These are phyloP conservation scores for Salix purpurea DNA, from an alignment of 345 rosid species.

Conservation along the genomic window DNA sequence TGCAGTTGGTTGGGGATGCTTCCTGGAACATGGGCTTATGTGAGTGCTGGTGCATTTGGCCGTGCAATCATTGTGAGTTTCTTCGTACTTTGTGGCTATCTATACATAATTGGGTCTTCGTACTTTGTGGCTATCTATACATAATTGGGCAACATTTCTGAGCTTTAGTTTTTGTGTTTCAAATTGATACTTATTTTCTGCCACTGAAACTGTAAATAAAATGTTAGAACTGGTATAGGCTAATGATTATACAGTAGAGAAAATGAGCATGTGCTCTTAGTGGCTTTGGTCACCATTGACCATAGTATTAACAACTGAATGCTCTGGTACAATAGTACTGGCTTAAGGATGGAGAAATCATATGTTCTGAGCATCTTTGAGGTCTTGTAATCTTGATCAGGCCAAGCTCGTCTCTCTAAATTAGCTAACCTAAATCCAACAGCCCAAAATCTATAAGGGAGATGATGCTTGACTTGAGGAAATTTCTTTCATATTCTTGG, in stretches of 20 bases:
- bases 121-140: neutral
- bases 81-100: neutral
- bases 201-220: neutral
- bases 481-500: no score
- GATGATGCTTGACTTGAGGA: neutral
- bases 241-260: neutral
- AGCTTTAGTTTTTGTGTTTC: neutral
- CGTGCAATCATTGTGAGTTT: conserved; percentile 85
- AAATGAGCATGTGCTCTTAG: neutral
- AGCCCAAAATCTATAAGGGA: neutral
- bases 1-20: conserved; percentile 99
- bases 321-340: neutral
- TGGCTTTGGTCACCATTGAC: neutral
- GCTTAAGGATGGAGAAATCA: neutral
- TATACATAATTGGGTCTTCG: neutral
- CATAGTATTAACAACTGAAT: neutral
- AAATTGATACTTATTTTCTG: neutral
- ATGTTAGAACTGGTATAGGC: neutral
- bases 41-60: conserved; percentile 92
- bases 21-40: conserved; percentile 99
- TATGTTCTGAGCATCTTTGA: neutral
- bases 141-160: neutral
- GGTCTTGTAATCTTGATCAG: neutral
- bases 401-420: neutral
- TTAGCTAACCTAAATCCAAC: neutral